Evolutionary conservation across 2,329 filamentous ascomycete genomes (phyloP), one percentile per base, ranked within the genome.

Genomic region (Fusarium penzigii): DNA sequence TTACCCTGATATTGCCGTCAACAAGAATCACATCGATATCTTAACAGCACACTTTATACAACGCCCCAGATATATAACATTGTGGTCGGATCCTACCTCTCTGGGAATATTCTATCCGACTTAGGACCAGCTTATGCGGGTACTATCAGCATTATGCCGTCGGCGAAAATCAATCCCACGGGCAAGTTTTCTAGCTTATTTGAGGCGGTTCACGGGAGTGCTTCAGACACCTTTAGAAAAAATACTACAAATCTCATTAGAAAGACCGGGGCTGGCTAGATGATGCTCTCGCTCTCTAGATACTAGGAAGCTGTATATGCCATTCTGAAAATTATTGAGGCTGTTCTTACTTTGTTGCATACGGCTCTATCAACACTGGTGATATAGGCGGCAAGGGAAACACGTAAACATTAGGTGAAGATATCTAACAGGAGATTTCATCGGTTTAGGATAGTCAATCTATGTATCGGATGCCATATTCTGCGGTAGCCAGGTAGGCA

Each of bases 211-310:
- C 88, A 90, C 67, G 88, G 86, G 79, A 82, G 65, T 42, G 88
- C 88, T 5, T 87, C 87, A 13, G 88, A 91, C 63, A 90, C 91
- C 56, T 82, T 82, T 9, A 87, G 87, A 46, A 80, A 87, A 69
- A 86, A 85, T n/a, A 79, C 89, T 43, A 86, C 89, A 49, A 90
- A 91, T 71, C 88, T 88, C 2, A 77, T 90, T 25, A 88, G 86
- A 2, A 84, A 85, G 66, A 83, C 90, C 38, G 89, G 86, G 86
- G 86, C 84, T 1, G 85, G 82, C 0, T 83, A 85, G 6, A 86
- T 88, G 74, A 84, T 90, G 61, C 17, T 69, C 2, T 51, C 62
- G 1, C 66, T 67, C 6, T 66, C 69, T 39, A 64, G 62, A 2
- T 53, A 53, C 6, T 44, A 38, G 1, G 63, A 59, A 1, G 66